Percentiles rank a stretch among this genome's conserved stretches.
These are phyloP conservation scores for Aristolochia contorta DNA, from an alignment of 164 flowering plant species.

Conservation along the genomic window DNA sequence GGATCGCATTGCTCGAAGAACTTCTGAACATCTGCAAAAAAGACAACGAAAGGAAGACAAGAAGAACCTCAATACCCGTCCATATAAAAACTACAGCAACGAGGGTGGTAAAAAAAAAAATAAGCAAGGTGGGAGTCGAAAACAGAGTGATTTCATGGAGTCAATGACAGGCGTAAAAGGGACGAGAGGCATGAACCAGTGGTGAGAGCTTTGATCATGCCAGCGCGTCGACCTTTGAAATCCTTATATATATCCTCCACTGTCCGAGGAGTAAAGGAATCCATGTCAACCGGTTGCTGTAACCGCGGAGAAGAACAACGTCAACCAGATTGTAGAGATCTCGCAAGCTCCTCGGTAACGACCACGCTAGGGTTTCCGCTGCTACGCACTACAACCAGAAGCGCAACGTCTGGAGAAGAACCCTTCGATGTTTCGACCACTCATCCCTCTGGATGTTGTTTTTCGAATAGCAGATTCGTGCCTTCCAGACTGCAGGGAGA, in stretches of 20 bases:
- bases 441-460: no score
- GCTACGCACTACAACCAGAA: neutral
- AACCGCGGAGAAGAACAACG: no score
- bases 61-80: neutral
- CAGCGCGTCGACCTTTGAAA: conserved; percentile 4
- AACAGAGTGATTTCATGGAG: no score
- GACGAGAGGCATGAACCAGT: neutral
- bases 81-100: neutral
- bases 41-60: neutral
- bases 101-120: neutral
- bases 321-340: neutral
- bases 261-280: conserved; percentile 3
- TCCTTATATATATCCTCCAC: conserved; percentile 3
- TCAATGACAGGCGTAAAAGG: no score
- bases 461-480: no score
- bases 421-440: neutral
- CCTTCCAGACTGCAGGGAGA: no score
- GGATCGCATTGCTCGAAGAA: conserved; percentile 2
- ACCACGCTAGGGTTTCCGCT: neutral
- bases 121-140: no score
- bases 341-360: neutral
- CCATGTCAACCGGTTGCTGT: neutral
- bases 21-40: conserved; percentile 1
- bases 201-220: conserved; percentile 6
- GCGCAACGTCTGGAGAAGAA: neutral